Conservation (phyloP, 2,329 filamentous ascomycete species). For the Colletotrichum brevisporum region DNA sequence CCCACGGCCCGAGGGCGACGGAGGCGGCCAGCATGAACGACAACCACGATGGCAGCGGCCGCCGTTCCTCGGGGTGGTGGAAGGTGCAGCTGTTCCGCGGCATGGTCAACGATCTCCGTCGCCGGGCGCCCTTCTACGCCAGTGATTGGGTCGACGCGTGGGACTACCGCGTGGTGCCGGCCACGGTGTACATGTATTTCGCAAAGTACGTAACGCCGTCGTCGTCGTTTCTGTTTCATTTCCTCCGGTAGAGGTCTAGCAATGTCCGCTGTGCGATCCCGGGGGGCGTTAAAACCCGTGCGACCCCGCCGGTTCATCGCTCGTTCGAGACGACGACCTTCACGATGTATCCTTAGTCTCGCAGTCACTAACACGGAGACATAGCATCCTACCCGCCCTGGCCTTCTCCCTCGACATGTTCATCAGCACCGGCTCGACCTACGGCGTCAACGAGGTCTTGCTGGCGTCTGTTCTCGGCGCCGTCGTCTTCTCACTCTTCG, state of each 20-base stretch:
- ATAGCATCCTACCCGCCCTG: conserved; percentile 85
- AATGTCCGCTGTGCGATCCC: neutral
- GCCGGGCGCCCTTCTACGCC: conserved; percentile 81
- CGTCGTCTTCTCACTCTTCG: conserved; percentile 83
- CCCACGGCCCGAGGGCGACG: conserved; percentile 2
- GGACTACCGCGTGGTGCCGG: conserved; percentile 90
- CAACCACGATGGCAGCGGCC: conserved; percentile 11
- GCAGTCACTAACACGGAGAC: conserved; percentile 26
- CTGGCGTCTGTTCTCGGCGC: conserved; percentile 86
- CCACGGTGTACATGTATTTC: conserved; percentile 95
- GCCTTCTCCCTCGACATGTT: conserved; percentile 97
- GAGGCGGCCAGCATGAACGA: neutral
- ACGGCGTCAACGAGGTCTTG: conserved; percentile 93
- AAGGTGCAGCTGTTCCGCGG: conserved; percentile 81
- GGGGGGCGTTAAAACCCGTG: no score
- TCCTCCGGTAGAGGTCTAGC: neutral
- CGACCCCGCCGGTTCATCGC: neutral
- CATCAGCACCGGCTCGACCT: conserved; percentile 85
- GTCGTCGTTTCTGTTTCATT: neutral
- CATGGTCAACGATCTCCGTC: conserved; percentile 83
- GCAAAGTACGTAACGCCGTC: conserved; percentile 75
- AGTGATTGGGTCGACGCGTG: conserved; percentile 91
- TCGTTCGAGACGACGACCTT: neutral
- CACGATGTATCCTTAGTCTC: neutral
- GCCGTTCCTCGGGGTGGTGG: conserved; percentile 72